These are phyloP conservation scores for Groenewaldozyma tartarivorans DNA, from an alignment of 805 yeast genomes.

Conservation along the genomic window DNA sequence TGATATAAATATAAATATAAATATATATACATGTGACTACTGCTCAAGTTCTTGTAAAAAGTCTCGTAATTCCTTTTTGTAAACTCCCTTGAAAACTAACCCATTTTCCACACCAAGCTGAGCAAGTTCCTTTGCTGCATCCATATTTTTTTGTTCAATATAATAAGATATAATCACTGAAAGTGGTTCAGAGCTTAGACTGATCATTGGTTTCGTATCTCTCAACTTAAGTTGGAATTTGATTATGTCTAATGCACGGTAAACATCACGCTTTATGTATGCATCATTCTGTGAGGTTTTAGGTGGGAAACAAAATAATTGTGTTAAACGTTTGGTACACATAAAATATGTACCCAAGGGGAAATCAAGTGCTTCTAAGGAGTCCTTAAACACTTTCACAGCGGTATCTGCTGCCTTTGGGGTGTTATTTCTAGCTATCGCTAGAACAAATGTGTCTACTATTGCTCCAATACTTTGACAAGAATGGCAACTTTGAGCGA, in stretches of 20 bases:
- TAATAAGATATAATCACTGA: background rate
- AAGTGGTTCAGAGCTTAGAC: background rate
- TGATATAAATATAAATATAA: background rate
- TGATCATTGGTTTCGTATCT: background rate
- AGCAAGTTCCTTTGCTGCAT: background rate
- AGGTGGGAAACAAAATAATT: background rate
- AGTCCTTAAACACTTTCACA: slow-evolving; percentile 12
- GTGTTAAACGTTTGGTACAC: background rate
- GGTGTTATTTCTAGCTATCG: slow-evolving; percentile 10
- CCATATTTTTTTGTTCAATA: background rate
- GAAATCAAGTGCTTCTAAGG: slow-evolving; percentile 8
- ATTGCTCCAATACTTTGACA: background rate
- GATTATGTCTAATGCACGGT: background rate
- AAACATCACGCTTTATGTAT: background rate
- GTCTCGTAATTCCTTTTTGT: background rate
- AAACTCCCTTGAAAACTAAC: background rate
- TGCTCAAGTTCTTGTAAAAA: background rate
- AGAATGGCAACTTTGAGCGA: background rate
- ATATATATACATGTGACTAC: background rate
- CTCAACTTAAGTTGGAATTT: background rate
- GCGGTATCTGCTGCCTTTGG: slow-evolving; percentile 15
- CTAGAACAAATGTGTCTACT: slow-evolving; percentile 20
- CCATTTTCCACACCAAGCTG: background rate
- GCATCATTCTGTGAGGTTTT: background rate
- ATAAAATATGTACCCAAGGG: background rate